Conservation (phyloP, 306 rosid species). For the Morella rubra region DNA sequence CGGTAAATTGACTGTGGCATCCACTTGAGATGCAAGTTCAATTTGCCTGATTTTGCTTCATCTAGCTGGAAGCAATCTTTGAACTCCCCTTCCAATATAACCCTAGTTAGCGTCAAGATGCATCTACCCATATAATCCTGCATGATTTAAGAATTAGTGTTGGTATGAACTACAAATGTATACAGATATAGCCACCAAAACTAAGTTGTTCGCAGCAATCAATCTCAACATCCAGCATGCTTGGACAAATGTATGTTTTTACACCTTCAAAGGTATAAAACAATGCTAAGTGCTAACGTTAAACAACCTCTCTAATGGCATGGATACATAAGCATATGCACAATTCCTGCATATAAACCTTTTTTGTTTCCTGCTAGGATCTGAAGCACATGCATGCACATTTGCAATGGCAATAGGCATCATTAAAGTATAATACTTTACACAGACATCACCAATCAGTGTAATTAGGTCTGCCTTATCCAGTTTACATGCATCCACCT, state of each 20-base stretch:
- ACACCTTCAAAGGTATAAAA: background rate
- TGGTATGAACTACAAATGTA: background rate
- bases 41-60: conserved; percentile 75
- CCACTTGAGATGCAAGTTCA: conserved; percentile 90
- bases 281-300: background rate
- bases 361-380: background rate
- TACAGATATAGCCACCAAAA: background rate
- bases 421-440: background rate
- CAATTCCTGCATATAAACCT: background rate
- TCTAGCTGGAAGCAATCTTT: conserved; percentile 71
- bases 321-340: too few species aligned
- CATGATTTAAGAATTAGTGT: conserved; percentile 14
- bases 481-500: background rate
- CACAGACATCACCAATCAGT: background rate
- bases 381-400: background rate
- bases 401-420: background rate
- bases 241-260: background rate
- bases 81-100: conserved; percentile 83
- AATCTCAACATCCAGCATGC: background rate
- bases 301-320: background rate
- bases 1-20: conserved; percentile 85
- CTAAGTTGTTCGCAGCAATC: background rate
- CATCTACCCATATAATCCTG: conserved; percentile 95
- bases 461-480: background rate
- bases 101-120: conserved; percentile 86